phyloP scores from a whole-genome alignment of 768 basidiomycete genomes.

The Tricholoma sp. region DNA sequence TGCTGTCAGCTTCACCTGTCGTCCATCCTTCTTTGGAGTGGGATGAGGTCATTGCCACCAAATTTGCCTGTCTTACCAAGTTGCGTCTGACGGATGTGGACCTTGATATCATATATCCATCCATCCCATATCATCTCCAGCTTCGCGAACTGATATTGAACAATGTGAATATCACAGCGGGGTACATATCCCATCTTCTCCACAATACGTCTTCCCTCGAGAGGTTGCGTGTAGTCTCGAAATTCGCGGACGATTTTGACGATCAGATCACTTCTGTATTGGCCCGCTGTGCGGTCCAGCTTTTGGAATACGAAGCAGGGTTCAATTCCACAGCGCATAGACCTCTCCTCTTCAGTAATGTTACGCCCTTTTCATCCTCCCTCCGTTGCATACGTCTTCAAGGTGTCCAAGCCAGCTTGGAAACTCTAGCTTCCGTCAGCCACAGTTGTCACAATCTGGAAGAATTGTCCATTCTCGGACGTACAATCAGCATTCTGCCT shows the following conservation, averaged over 20 bases:
- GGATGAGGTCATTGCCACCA: constrained; percentile 45
- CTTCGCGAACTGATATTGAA: constrained; percentile 38
- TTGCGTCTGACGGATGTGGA: constrained; percentile 40
- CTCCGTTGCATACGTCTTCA: constrained; percentile 37
- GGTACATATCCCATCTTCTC: constrained; percentile 36
- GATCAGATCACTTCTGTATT: constrained; percentile 38
- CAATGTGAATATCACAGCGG: constrained; percentile 36
- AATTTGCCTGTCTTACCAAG: constrained; percentile 37
- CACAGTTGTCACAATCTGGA: constrained; percentile 32
- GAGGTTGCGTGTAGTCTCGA: constrained; percentile 31
- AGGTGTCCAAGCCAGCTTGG: constrained; percentile 35
- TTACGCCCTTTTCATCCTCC: constrained; percentile 15
- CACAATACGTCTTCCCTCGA: constrained; percentile 30
- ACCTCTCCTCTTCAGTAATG: constrained; percentile 27
- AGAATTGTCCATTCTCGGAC: constrained; percentile 35
- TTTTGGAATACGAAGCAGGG: constrained; percentile 38
- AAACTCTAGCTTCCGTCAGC: constrained; percentile 27
- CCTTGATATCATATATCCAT: constrained; percentile 34
- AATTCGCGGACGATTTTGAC: constrained; percentile 27
- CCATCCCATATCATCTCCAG: constrained; percentile 27
- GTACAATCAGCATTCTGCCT: constrained; percentile 29
- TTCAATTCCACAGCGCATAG: constrained; percentile 16
- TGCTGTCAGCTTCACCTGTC: constrained; percentile 20
- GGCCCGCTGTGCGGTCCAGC: constrained; percentile 34
- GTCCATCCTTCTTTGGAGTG: constrained; percentile 41